Percentiles rank a stretch among this genome's conserved stretches.
Conservation (phyloP, 768 basidiomycete species). For the Calocera cornea region DNA sequence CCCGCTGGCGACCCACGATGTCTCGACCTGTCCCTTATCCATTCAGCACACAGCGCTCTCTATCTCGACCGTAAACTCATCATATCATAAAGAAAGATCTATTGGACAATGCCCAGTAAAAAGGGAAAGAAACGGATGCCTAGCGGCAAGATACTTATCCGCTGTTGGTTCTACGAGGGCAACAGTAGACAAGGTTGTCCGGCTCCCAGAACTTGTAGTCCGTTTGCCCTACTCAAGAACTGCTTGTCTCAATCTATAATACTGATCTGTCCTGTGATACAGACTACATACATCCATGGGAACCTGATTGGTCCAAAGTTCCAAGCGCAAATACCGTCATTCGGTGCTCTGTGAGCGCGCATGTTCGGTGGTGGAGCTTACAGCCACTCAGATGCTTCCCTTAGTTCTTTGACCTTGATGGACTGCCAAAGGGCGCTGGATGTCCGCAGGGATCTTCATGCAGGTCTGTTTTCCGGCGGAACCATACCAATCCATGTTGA, state of each 20-base stretch:
- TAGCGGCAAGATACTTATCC: background rate
- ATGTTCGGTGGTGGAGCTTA: background rate
- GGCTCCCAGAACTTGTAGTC: background rate
- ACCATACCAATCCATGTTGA: too few species aligned
- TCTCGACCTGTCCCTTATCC: too few species aligned
- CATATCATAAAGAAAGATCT: too few species aligned
- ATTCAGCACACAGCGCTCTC: too few species aligned
- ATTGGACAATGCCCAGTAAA: background rate
- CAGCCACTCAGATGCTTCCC: background rate
- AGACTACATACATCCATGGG: background rate
- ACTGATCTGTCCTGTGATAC: background rate
- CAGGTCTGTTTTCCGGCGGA: background rate
- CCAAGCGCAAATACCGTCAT: background rate
- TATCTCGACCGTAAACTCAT: too few species aligned
- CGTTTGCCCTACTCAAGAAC: background rate
- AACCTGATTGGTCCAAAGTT: background rate
- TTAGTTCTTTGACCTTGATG: background rate
- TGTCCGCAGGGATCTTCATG: background rate
- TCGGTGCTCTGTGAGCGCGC: background rate
- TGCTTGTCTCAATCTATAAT: background rate
- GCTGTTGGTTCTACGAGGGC: background rate
- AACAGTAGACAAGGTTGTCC: background rate
- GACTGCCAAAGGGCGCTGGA: background rate
- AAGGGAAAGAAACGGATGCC: background rate
- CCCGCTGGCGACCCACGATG: too few species aligned